Evolutionary conservation across 805 yeast species (phyloP), one percentile per base, ranked within the genome.

Genomic region (Candida bentonensis): DNA sequence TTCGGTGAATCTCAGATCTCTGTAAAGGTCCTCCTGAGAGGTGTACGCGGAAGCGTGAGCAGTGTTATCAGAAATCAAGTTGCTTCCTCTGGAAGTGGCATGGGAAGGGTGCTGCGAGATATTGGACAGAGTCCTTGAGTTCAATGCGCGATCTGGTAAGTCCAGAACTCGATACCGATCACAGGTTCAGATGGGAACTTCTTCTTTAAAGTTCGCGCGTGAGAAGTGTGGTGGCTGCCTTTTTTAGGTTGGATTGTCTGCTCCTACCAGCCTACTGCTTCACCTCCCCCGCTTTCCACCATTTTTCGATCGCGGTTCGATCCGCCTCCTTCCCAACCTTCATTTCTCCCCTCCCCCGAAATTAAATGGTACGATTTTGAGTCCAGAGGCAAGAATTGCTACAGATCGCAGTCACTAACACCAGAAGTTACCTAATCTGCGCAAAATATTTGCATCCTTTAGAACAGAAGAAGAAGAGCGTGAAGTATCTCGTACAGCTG

Each of bases 381-480:
- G n/a, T n/a, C n/a, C n/a, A n/a, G n/a, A n/a, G n/a, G n/a, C n/a
- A n/a, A n/a, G n/a, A n/a, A n/a, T n/a, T n/a, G n/a, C n/a, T n/a
- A n/a, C n/a, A n/a, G n/a, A n/a, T n/a, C n/a, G n/a, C n/a, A n/a
- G 27, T 25, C 7, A 25, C 27, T 25, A 25, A 25, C 11, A 5
- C 36, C n/a, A 30, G 36, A 30, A 30, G 20, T 15, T 85, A 39
- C 86, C 83, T 39, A 84, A 86, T 55, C 73, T 86, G 39, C 64
- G 95, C 41, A 67, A 84, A 46, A 79, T 85, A 39, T 85, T 85
- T 57, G 78, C 87, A 21, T 80, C 92, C 3, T 84, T 85, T 55
- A 64, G 95, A 17, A 75, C 92, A 2, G 94, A 84, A 49, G 94
- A 85, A 52, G 95, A 85, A 53, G 95, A 86, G 58, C 65, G 88